phyloP scores from a whole-genome alignment of 441 rosid species.

The Brassica hybrid region DNA sequence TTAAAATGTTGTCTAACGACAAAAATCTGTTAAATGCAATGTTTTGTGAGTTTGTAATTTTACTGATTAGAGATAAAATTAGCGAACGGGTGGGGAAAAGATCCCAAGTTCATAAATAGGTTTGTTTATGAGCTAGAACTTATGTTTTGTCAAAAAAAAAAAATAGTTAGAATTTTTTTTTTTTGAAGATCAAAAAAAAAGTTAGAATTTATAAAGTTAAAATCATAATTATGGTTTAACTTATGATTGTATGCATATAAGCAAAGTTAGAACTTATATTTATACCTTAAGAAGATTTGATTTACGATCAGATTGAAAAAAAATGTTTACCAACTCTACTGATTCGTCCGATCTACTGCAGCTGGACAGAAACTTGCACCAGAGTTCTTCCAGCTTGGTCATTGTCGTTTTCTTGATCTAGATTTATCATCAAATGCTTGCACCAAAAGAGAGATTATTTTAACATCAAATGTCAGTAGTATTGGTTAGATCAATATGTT shows the following conservation, averaged over 20 bases:
- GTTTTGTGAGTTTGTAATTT: neutral
- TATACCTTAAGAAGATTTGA: neutral
- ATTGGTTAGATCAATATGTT: neutral
- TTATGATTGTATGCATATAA: neutral
- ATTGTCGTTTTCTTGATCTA: neutral
- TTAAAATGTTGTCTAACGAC: neutral
- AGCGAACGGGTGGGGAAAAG: too few species aligned
- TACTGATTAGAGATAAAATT: neutral
- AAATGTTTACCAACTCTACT: neutral
- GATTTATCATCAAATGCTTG: neutral
- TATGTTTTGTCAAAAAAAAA: neutral
- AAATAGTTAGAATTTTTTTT: too few species aligned
- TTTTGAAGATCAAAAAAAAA: too few species aligned
- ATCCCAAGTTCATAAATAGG: neutral
- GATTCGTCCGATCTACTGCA: neutral
- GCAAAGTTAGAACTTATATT: neutral
- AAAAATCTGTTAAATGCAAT: neutral
- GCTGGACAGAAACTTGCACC: neutral
- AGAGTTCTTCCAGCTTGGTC: slow-evolving; percentile 4
- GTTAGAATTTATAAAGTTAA: neutral
- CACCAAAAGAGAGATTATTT: neutral
- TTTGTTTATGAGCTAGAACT: neutral
- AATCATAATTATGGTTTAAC: neutral
- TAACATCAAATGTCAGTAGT: neutral
- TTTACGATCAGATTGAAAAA: neutral